Evolutionary conservation across 805 yeast genomes (phyloP).

Genomic region (Yamadazyma philogaea): DNA sequence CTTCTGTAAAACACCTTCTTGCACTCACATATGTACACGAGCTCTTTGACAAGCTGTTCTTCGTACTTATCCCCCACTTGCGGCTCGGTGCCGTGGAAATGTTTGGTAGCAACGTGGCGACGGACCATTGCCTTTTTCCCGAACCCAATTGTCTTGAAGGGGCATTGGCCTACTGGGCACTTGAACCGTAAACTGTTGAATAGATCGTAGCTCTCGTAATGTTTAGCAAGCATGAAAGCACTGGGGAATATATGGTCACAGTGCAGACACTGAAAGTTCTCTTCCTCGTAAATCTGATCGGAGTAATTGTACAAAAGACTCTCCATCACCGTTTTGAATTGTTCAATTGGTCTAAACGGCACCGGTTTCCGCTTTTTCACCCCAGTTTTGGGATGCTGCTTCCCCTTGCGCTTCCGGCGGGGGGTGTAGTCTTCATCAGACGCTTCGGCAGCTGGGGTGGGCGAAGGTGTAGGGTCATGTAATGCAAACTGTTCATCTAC

Average conservation of each 20-base stretch:
- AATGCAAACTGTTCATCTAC: too few species aligned
- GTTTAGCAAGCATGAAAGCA: slow-evolving; percentile 17
- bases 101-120: slow-evolving; percentile 26
- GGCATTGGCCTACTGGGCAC: slow-evolving; percentile 31
- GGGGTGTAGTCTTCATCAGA: slow-evolving; percentile 1
- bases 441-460: neutral
- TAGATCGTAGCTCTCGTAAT: slow-evolving; percentile 19
- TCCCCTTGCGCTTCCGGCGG: neutral
- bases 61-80: slow-evolving; percentile 1
- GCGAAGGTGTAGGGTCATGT: too few species aligned
- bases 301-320: neutral
- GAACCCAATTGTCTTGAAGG: slow-evolving; percentile 29
- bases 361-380: neutral
- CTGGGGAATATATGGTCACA: slow-evolving; percentile 7
- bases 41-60: slow-evolving; percentile 4
- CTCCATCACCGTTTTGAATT: neutral
- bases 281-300: neutral
- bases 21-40: slow-evolving; percentile 14
- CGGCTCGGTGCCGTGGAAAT: slow-evolving; percentile 9
- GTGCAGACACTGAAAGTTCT: slow-evolving; percentile 8
- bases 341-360: neutral
- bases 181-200: slow-evolving; percentile 15
- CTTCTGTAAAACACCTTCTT: slow-evolving; percentile 13
- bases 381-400: neutral
- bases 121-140: slow-evolving; percentile 27